Evolutionary conservation across 2,329 filamentous ascomycete species (phyloP).

Genomic region (Epichloe sp.): DNA sequence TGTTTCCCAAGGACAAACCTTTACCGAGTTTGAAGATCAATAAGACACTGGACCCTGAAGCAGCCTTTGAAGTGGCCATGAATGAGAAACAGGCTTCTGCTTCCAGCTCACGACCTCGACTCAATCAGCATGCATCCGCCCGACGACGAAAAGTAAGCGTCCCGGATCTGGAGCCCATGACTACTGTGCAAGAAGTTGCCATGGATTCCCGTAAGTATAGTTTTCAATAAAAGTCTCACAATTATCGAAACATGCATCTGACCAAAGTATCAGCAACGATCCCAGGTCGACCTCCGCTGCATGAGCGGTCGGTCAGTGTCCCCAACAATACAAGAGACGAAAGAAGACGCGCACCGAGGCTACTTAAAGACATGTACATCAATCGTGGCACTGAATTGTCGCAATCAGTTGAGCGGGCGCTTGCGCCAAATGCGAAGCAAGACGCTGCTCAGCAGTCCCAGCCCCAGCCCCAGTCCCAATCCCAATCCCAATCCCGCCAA

Average conservation of each 20-base stretch:
- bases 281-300: conserved; percentile 49
- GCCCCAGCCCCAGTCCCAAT: not conserved
- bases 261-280: conserved; percentile 42
- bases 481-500: conserved; percentile 20
- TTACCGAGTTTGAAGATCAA: conserved; percentile 24
- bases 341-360: conserved; percentile 6
- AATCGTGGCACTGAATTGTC: conserved; percentile 12
- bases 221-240: not conserved
- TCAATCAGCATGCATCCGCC: conserved; percentile 43
- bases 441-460: conserved; percentile 30
- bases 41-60: conserved; percentile 38
- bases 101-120: conserved; percentile 31
- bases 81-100: conserved; percentile 25
- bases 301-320: conserved; percentile 52
- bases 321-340: conserved; percentile 19
- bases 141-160: conserved; percentile 51
- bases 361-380: not conserved
- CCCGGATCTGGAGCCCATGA: conserved; percentile 53
- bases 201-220: conserved; percentile 56
- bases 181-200: conserved; percentile 50
- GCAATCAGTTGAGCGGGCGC: conserved; percentile 13
- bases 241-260: conserved; percentile 4
- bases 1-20: conserved; percentile 43
- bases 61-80: conserved; percentile 32
- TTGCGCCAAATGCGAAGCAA: conserved; percentile 9